Evolutionary conservation across 495 filamentous ascomycete genomes (phyloP).

Genomic region (Aspergillus bridgeri): DNA sequence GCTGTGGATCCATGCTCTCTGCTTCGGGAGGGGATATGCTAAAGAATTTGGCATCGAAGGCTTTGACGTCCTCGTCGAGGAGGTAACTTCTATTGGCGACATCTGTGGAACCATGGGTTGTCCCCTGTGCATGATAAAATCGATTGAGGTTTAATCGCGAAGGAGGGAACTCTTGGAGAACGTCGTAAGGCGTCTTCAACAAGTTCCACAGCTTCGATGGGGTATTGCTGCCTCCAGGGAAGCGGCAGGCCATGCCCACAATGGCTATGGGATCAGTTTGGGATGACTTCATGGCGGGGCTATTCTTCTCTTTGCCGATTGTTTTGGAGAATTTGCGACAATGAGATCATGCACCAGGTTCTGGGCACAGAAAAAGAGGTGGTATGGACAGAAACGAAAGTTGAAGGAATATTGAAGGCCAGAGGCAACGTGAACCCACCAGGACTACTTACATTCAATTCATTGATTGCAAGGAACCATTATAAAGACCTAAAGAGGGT

Average conservation of each 20-base stretch:
- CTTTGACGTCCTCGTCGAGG: slow-evolving; percentile 47
- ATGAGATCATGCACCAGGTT: no score
- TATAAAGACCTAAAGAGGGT: no score
- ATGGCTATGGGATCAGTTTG: slow-evolving; percentile 23
- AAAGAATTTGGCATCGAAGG: slow-evolving; percentile 59
- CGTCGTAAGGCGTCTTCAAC: slow-evolving; percentile 17
- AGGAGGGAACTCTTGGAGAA: slow-evolving; percentile 16
- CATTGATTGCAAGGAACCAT: no score
- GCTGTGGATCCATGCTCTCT: slow-evolving; percentile 46
- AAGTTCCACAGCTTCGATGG: slow-evolving; percentile 30
- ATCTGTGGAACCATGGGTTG: slow-evolving; percentile 28
- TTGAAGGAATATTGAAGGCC: no score
- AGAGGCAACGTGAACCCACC: no score
- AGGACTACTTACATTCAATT: no score
- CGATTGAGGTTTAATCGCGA: slow-evolving; percentile 44
- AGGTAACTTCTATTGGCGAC: slow-evolving; percentile 31
- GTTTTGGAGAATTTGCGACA: no score
- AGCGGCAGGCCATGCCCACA: slow-evolving; percentile 24
- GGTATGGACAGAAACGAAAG: no score
- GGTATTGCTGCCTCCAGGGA: slow-evolving; percentile 19
- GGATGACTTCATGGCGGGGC: no score
- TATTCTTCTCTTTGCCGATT: no score
- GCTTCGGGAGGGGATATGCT: slow-evolving; percentile 42
- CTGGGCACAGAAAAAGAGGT: no score
- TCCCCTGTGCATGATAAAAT: slow-evolving; percentile 38